phyloP scores from a whole-genome alignment of 208 protist genomes.

The Leishmania martiniquensis region DNA sequence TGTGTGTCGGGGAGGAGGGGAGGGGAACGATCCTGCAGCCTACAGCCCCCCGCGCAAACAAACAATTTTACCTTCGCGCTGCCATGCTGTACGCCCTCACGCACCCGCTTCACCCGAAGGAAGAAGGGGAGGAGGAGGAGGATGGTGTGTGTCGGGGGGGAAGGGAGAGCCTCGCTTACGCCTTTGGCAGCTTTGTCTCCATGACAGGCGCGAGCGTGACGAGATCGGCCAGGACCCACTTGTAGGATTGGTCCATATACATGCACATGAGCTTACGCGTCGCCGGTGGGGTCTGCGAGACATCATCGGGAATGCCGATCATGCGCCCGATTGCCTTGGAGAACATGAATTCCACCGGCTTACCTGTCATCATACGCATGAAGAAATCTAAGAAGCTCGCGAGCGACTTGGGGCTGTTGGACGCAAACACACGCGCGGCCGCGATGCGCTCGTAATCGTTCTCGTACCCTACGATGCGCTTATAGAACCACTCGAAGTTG shows the following conservation, averaged over 20 bases:
- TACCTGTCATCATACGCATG: slow-evolving; percentile 69
- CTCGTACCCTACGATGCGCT: slow-evolving; percentile 64
- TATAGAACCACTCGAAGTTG: slow-evolving; percentile 86
- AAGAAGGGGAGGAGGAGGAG: background rate
- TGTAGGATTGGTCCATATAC: slow-evolving; percentile 66
- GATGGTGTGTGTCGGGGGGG: background rate
- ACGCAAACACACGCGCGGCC: slow-evolving; percentile 64
- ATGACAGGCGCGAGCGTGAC: slow-evolving; percentile 36
- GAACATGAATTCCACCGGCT: slow-evolving; percentile 63
- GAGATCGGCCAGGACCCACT: slow-evolving; percentile 73
- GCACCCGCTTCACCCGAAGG: background rate
- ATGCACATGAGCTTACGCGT: slow-evolving; percentile 73
- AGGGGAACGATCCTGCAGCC: too few species aligned
- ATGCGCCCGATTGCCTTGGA: slow-evolving; percentile 43
- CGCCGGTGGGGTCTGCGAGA: slow-evolving; percentile 56
- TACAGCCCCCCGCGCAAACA: too few species aligned
- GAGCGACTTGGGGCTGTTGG: slow-evolving; percentile 45
- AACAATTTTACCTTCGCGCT: too few species aligned
- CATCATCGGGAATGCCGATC: slow-evolving; percentile 62
- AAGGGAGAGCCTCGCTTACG: background rate
- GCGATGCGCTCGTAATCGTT: slow-evolving; percentile 83
- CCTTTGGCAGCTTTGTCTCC: slow-evolving; percentile 27
- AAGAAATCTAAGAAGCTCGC: slow-evolving; percentile 63
- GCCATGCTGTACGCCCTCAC: too few species aligned
- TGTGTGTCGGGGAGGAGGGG: too few species aligned